Conservation (phyloP, 805 yeast genomes). For the Lipomyces oligophaga region DNA sequence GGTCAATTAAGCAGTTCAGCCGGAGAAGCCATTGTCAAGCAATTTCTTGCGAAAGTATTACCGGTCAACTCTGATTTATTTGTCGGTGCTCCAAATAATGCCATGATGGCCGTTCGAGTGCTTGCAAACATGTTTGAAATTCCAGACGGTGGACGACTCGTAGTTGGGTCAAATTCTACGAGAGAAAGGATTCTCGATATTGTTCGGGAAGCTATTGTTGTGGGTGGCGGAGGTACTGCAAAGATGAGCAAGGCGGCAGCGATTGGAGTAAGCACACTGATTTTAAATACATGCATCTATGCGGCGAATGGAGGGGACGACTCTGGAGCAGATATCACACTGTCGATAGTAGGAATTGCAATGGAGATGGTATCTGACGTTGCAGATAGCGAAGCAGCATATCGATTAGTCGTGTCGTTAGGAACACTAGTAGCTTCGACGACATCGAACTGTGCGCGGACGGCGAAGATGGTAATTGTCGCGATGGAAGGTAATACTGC, state of each 20-base stretch:
- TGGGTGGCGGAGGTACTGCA: neutral
- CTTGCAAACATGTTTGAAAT: conserved; percentile 52
- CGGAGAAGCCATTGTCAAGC: neutral
- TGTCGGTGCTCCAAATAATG: conserved; percentile 37
- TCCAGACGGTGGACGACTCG: conserved; percentile 31
- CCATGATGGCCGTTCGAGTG: conserved; percentile 56
- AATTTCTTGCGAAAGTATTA: too few relatives aligned
- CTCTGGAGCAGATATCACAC: conserved; percentile 34
- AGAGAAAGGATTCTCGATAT: conserved; percentile 20
- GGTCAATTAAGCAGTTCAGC: conserved; percentile 42
- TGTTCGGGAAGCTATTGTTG: conserved; percentile 7
- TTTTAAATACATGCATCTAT: conserved; percentile 46
- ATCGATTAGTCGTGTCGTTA: conserved; percentile 56
- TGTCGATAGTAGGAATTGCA: conserved; percentile 34
- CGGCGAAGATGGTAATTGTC: too few relatives aligned
- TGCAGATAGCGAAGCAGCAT: conserved; percentile 60
- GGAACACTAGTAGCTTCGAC: too few relatives aligned
- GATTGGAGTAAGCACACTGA: conserved; percentile 27
- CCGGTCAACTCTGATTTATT: conserved; percentile 11
- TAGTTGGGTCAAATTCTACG: conserved; percentile 8
- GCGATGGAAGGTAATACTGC: too few relatives aligned
- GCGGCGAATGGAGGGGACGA: conserved; percentile 36
- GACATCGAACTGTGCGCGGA: too few relatives aligned
- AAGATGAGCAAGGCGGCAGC: conserved; percentile 10
- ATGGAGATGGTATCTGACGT: conserved; percentile 36